Base-by-base conservation (phyloP, 495 filamentous ascomycete species). In the Evernia prunastri region DNA sequence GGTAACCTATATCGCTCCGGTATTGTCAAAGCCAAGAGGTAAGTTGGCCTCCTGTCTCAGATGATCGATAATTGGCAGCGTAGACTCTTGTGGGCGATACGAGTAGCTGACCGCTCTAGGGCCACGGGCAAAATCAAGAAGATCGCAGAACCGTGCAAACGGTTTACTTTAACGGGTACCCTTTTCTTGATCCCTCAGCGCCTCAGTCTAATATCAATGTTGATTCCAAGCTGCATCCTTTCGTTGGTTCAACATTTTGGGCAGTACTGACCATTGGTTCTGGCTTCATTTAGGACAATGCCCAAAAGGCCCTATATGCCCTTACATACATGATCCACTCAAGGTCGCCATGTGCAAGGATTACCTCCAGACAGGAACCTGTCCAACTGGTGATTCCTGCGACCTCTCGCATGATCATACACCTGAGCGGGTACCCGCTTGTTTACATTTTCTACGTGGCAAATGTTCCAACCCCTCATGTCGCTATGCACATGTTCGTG, bases 101-200 rank as follows among this genome's bases (percentile, higher is more conserved):
- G 15, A n/a, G 25, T 13, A 43, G 56, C 68, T 67, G 54, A 70
- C 49, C 17, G 37, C 27, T 45, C 53, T 58, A 70, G 68, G 45
- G 47, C 58, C 25, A 53, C 35, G 9, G 63, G 63, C 45, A 63
- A 60, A 23, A 56, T 85, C 51, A 87, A 82, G 76, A 93, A 91
- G 76, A 82, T 87, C 68, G 76, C 86, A 76, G 85, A 90, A 69
- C 89, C 85, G 58, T 97, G 93, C 86, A 91, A 89, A 76, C 83
- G 84, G 73, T 97, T 96, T 72, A 87, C 91, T 75, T 88, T 85
- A 78, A 94, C 90, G 77, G 93, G 93, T 97, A 97, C 79, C 83
- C 69, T 68, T 68, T 73, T 73, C 67, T 68, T 74, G 67, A 71
- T 61, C 53, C 62, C 56, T 61, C 47, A 42, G 33, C 39, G n/a